Conservation (phyloP, 1,284 basidiomycete species). For the Cutaneotrichosporon sp. region DNA sequence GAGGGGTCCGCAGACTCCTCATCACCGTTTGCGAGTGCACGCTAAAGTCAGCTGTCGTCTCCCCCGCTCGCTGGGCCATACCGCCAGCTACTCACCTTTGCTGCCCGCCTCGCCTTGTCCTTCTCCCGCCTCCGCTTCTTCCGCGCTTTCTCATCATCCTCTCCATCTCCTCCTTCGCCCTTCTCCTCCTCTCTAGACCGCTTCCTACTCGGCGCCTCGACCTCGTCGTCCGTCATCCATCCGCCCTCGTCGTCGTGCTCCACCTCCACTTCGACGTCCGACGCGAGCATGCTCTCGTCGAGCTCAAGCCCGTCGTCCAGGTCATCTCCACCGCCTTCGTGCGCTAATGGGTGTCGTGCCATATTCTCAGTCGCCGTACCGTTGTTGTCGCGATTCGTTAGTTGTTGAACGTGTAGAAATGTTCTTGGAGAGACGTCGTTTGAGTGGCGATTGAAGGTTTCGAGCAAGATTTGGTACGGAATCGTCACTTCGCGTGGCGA, state of each 20-base stretch:
- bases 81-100: slow-evolving; percentile 23
- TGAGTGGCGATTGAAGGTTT: not conserved
- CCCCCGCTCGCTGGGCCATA: not conserved
- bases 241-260: slow-evolving; percentile 11
- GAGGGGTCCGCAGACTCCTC: slow-evolving; percentile 18
- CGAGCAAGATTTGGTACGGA: not conserved
- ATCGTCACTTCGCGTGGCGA: not conserved
- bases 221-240: slow-evolving; percentile 17
- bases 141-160: slow-evolving; percentile 12
- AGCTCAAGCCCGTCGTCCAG: slow-evolving; percentile 43
- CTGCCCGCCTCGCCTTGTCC: slow-evolving; percentile 25
- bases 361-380: no score
- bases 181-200: slow-evolving; percentile 4
- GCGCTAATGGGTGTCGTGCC: slow-evolving; percentile 3
- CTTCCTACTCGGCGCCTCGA: not conserved
- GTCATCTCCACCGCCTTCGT: slow-evolving; percentile 34
- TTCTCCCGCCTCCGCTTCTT: slow-evolving; percentile 21
- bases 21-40: not conserved
- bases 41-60: not conserved
- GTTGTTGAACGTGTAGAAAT: not conserved
- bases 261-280: slow-evolving; percentile 17
- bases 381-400: no score
- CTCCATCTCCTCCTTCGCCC: slow-evolving; percentile 3
- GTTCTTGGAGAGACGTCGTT: not conserved
- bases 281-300: slow-evolving; percentile 24